phyloP scores from a whole-genome alignment of 257 asterid species.

The Jaltomata sinuosa region DNA sequence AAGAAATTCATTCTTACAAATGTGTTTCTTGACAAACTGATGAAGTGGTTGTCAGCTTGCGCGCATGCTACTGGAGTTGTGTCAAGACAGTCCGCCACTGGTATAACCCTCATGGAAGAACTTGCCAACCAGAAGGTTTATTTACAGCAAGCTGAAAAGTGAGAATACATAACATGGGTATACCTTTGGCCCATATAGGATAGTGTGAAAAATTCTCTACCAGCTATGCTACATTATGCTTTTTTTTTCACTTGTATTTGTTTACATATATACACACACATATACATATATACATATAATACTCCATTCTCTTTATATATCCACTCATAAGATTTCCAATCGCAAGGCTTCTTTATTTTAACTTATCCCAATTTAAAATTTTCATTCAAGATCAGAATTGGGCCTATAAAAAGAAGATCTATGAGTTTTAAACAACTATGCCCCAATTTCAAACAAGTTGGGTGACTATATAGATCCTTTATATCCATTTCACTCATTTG shows the following conservation, averaged over 20 bases:
- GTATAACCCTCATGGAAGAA: conserved; percentile 89
- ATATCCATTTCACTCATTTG: not conserved
- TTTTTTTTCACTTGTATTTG: not conserved
- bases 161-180: not conserved
- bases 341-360: not conserved
- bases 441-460: not conserved
- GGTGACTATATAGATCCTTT: not conserved
- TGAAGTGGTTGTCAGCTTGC: conserved; percentile 14
- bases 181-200: not conserved
- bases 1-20: conserved; percentile 7
- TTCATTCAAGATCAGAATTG: not conserved
- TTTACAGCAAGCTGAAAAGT: conserved; percentile 67
- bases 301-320: not conserved
- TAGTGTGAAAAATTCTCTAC: not conserved
- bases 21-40: conserved; percentile 37
- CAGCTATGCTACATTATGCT: not conserved
- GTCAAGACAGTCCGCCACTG: conserved; percentile 94
- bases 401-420: not conserved
- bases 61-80: conserved; percentile 65
- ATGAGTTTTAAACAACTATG: not conserved
- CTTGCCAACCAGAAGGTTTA: conserved; percentile 95
- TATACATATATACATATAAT: not conserved
- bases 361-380: not conserved
- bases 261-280: not conserved
- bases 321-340: not conserved